Base-by-base conservation (phyloP, 768 basidiomycete species). In the Fomitopsis pulvina region DNA sequence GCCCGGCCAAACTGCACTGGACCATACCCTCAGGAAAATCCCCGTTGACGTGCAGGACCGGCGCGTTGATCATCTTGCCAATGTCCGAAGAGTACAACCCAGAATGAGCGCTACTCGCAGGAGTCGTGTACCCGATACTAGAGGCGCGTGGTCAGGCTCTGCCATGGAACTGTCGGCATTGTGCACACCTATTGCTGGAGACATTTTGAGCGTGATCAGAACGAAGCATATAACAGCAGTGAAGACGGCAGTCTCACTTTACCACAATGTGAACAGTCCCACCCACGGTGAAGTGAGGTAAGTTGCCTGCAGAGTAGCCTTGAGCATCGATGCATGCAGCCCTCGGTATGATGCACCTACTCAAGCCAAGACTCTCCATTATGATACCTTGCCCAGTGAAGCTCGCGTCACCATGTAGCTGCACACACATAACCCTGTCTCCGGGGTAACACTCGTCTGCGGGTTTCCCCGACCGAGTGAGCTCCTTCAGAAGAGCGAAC, bases 111-210 rank as follows among this genome's bases (percentile, higher is more conserved):
- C 77, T 79, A 0, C 87, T 82, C 0, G 90, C 87, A 0, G 91
- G 92, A 0, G 92, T 94, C 0, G 92, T 94, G 57, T 94, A 95
- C 21, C 92, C 92, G 51, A 95, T 90, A 57, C 87, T 94, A n/a
- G n/a, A n/a, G n/a, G n/a, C n/a, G n/a, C n/a, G n/a, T n/a, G n/a
- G n/a, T n/a, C n/a, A n/a, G n/a, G n/a, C n/a, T n/a, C 16, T 16
- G 28, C 20, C n/a, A n/a, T n/a, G n/a, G n/a, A n/a, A n/a, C n/a
- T n/a, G n/a, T n/a, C n/a, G n/a, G n/a, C n/a, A n/a, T n/a, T n/a
- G n/a, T n/a, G n/a, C 71, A 41, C 52, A 82, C 81, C 82, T 83
- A 64, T 85, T 83, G 53, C 81, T n/a, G n/a, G n/a, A n/a, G n/a
- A n/a, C n/a, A n/a, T n/a, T n/a, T n/a, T n/a, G n/a, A n/a, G n/a